phyloP scores from a whole-genome alignment of 139 green algal genomes.

The Chlamydomonas sp. region DNA sequence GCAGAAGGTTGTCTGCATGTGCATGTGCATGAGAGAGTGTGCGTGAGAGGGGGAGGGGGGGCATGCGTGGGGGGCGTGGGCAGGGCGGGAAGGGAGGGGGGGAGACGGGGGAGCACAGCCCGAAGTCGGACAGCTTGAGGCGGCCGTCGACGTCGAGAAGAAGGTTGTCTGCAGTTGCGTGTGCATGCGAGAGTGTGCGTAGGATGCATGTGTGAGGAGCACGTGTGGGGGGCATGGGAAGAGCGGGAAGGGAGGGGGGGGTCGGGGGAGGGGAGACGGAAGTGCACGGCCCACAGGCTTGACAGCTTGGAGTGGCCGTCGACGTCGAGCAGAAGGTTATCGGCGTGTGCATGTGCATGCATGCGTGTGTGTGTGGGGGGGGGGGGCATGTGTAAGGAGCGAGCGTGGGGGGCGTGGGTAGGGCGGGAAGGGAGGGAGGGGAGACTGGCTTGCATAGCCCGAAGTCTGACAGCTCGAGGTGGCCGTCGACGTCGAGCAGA shows the following conservation, averaged over 20 bases:
- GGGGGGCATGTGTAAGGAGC: constrained; percentile 3
- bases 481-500: constrained; percentile 74
- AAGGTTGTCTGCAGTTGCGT: constrained; percentile 97
- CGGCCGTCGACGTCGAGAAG: constrained; percentile 79
- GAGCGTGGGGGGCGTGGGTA: neutral
- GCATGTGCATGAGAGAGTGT: too few species aligned
- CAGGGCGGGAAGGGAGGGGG: neutral
- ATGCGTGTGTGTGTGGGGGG: neutral
- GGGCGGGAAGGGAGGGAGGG: neutral
- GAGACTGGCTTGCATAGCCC: constrained; percentile 91
- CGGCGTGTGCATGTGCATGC: too few species aligned
- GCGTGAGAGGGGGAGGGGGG: neutral
- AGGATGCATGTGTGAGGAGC: constrained; percentile 98
- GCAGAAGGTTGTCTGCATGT: constrained; percentile 98
- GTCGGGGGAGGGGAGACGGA: constrained; percentile 44
- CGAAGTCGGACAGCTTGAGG: constrained; percentile 97
- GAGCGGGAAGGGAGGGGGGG: neutral
- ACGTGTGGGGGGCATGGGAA: constrained; percentile 26
- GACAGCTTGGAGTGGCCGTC: constrained; percentile 89
- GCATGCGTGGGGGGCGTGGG: neutral
- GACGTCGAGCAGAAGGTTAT: constrained; percentile 88
- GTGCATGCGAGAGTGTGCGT: too few species aligned
- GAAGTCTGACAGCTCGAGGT: constrained; percentile 97
- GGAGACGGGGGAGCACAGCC: constrained; percentile 88
- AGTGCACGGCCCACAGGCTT: constrained; percentile 97